Base-by-base conservation (phyloP, 179 eudicot species). In the Gypsophila paniculata region DNA sequence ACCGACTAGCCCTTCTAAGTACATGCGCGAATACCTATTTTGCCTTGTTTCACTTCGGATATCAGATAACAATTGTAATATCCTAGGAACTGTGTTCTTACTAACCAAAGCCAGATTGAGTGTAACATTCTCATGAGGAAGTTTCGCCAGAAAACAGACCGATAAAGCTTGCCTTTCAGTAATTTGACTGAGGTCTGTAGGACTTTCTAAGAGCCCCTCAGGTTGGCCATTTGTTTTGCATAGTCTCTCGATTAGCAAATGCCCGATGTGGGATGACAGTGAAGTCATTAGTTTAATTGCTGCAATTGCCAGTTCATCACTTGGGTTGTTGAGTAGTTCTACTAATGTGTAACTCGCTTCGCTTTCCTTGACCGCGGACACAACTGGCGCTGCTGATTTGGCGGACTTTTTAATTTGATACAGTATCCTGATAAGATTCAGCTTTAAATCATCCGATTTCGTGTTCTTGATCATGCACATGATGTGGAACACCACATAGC, bases 1-100 rank as follows among this genome's bases (percentile, higher is more conserved):
- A n/a, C 96, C 96, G 46, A 87, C 96, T 48, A 91, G 79, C 61
- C 96, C 96, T 77, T 91, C 98, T 54, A 87, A 79, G 81, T 85
- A 93, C 71, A 77, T 36, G 61, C 51, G 44, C 53, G 83, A 77
- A 74, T 87, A 75, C 61, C 85, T 84, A 84, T 86, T 87, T 78
- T 84, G 76, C 77, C 90, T 82, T 39, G 83, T 70, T 49, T 85
- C 91, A 12, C 73, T 82, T 75, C 80, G 93, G 75, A 91, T 77
- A 71, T 81, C 79, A 72, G 34, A 70, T 53, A 89, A 72, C 36
- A 80, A 78, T 63, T 79, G 74, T 32, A 85, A 59, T 48, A 91
- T 77, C 53, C 14, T 75, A 17, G 91, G 90, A 46, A 91, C 80
- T 5, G 79, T 79, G 65, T 86, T 75, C 75, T 71, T 77, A 62